These are phyloP conservation scores for Spathaspora gorwiae DNA, from an alignment of 805 yeast genomes.

Conservation along the genomic window DNA sequence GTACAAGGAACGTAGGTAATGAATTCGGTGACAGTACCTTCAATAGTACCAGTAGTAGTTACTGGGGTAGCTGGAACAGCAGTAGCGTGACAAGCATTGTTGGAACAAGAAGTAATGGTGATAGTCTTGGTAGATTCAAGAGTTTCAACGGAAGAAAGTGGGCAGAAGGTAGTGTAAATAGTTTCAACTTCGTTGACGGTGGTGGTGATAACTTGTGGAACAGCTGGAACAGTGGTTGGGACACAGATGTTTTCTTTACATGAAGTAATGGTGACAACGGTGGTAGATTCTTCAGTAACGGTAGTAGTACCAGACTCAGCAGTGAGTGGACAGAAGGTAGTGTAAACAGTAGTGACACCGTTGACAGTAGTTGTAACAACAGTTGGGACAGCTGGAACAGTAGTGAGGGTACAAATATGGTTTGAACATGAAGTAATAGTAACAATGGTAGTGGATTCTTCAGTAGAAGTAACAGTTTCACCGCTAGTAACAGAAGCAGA, in stretches of 20 bases:
- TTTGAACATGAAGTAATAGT: constrained; percentile 29
- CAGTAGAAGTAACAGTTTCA: constrained; percentile 9
- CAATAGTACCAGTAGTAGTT: constrained; percentile 18
- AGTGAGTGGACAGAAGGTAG: constrained; percentile 27
- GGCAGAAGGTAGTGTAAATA: constrained; percentile 37
- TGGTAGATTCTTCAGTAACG: constrained; percentile 20
- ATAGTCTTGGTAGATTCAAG: constrained; percentile 21
- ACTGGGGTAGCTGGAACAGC: constrained; percentile 23
- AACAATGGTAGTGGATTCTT: constrained; percentile 12
- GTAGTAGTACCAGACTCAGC: constrained; percentile 11
- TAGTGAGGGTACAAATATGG: constrained; percentile 24
- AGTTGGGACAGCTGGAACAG: constrained; percentile 23
- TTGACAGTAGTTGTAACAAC: constrained; percentile 13
- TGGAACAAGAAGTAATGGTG: constrained; percentile 33
- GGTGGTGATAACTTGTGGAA: constrained; percentile 23
- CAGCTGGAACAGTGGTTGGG: constrained; percentile 23
- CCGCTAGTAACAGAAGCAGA: constrained; percentile 6
- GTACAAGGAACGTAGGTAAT: constrained; percentile 34
- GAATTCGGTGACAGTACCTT: constrained; percentile 30
- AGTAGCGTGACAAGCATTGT: constrained; percentile 25
- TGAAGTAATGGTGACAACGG: constrained; percentile 30
- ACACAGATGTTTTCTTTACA: constrained; percentile 30
- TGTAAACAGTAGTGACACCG: constrained; percentile 31
- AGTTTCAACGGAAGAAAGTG: constrained; percentile 18
- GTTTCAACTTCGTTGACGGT: constrained; percentile 21